Conservation (phyloP, 2,329 filamentous ascomycete genomes). For the Thermothelomyces thermophilus region DNA sequence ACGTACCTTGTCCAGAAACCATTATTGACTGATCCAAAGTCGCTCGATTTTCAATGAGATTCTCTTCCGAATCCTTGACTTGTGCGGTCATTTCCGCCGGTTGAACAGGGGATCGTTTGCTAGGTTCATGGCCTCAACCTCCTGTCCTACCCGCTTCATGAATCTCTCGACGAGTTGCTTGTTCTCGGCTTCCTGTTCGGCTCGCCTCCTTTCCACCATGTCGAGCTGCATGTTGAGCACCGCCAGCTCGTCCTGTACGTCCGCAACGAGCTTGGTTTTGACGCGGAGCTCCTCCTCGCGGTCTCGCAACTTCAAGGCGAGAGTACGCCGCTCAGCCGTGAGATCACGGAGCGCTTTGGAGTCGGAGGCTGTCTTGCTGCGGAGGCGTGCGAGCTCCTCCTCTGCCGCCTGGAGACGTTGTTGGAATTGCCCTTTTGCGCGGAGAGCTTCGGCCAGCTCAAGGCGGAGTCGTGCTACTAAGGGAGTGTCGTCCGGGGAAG, state of each 20-base stretch:
- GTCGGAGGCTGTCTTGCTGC: constrained; percentile 53
- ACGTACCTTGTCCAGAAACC: constrained; percentile 11
- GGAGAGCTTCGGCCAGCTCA: constrained; percentile 71
- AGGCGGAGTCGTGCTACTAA: constrained; percentile 48
- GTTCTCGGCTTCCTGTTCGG: constrained; percentile 73
- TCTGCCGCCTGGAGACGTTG: constrained; percentile 55
- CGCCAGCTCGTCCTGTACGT: constrained; percentile 90
- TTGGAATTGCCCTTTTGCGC: constrained; percentile 63
- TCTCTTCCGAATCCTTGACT: neutral
- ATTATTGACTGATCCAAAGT: neutral
- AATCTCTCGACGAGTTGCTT: constrained; percentile 83
- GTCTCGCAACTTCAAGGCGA: constrained; percentile 66
- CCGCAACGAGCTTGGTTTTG: constrained; percentile 77
- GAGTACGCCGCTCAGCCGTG: constrained; percentile 52
- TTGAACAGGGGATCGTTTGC: constrained; percentile 42
- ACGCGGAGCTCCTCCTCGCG: constrained; percentile 77
- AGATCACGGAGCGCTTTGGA: constrained; percentile 54
- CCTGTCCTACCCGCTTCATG: constrained; percentile 80
- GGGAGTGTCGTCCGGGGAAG: constrained; percentile 28
- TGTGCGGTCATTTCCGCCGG: constrained; percentile 7
- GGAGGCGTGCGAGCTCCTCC: constrained; percentile 54
- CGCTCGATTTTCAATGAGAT: neutral
- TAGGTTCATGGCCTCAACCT: constrained; percentile 81
- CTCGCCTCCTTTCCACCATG: constrained; percentile 69
- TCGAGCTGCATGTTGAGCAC: constrained; percentile 82